Conservation (phyloP, 805 yeast species). For the Schwanniomyces sp. region DNA sequence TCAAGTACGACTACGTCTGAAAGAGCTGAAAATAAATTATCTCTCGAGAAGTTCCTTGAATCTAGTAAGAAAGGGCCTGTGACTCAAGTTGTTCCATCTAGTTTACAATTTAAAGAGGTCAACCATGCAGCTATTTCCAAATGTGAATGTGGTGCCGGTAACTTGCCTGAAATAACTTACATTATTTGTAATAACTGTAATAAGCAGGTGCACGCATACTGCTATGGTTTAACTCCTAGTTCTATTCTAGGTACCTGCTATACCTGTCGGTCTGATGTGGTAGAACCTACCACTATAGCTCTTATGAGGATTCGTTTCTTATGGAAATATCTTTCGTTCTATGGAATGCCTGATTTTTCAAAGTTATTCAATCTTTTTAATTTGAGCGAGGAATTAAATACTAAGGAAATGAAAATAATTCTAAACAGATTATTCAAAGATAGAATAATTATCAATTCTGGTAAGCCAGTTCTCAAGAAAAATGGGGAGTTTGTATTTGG, state of each 20-base stretch:
- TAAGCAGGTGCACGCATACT: slow-evolving; percentile 27
- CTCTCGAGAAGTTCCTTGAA: slow-evolving; percentile 23
- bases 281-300: slow-evolving; percentile 16
- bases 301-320: slow-evolving; percentile 37
- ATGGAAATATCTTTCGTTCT: slow-evolving; percentile 21
- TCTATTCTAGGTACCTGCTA: slow-evolving; percentile 9
- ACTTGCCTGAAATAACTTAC: slow-evolving; percentile 8
- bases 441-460: slow-evolving; percentile 7
- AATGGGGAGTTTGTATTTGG: slow-evolving; percentile 5
- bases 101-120: slow-evolving; percentile 1
- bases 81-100: slow-evolving; percentile 25
- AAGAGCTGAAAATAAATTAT: slow-evolving; percentile 1
- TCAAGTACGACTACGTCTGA: not conserved
- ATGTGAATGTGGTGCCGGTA: slow-evolving; percentile 27
- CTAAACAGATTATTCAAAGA: slow-evolving; percentile 13
- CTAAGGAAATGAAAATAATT: slow-evolving; percentile 3
- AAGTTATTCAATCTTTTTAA: slow-evolving; percentile 12
- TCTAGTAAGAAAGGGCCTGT: slow-evolving; percentile 18
- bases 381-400: not conserved
- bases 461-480: slow-evolving; percentile 6
- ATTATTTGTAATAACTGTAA: slow-evolving; percentile 28
- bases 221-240: slow-evolving; percentile 24
- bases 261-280: slow-evolving; percentile 20
- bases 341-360: slow-evolving; percentile 16
- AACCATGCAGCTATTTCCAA: too few species aligned